Base-by-base conservation (phyloP, 176 grass and related monocot genomes). In the Triticum aestivum region DNA sequence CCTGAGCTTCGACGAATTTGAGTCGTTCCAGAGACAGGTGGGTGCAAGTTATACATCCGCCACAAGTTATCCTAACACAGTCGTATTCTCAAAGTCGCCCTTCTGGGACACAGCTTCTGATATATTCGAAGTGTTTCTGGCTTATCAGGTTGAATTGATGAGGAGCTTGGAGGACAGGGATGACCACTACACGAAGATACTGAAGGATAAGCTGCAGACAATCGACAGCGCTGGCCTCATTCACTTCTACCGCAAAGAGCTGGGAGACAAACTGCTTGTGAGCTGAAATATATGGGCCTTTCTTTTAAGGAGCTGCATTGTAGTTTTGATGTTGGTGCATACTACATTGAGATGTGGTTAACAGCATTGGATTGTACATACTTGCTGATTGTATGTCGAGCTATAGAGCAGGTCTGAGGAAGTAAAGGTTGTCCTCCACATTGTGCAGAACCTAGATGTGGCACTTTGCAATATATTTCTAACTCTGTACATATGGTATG, bases 1-100 rank as follows among this genome's bases (percentile, higher is more conserved):
- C 86, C 90, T 98, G 74, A 98, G 93, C 90, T 95, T 89, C 6
- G 93, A 98, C 12, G 96, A 98, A 83, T 98, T 98, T 4, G 91
- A 94, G 41, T 84, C 85, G 10, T 98, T 98, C 88, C 96, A 98
- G 77, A 80, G 86, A 94, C 96, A 98, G 93, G 93, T 96, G 9
- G 29, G 47, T 73, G 6, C 69, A 20, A 38, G 79, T 45, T 89
- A 24, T 38, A 69, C 7, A 75, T 74, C 32, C 2, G 1, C 4
- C 24, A 24, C 35, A 14, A 13, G 24, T 67, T 11, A 13, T 47
- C 58, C 34, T 81, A 76, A 38, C 15, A 47, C 12, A 20, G 3
- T 0, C 2, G 8, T 11, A 35, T 44, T 61, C 18, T 61, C 7
- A 35, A 84, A 66, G 24, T 67, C 8, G 3, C 2, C 29, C 24